Evolutionary conservation across 2,329 filamentous ascomycete species (phyloP).

Genomic region (Neonectria sp.): DNA sequence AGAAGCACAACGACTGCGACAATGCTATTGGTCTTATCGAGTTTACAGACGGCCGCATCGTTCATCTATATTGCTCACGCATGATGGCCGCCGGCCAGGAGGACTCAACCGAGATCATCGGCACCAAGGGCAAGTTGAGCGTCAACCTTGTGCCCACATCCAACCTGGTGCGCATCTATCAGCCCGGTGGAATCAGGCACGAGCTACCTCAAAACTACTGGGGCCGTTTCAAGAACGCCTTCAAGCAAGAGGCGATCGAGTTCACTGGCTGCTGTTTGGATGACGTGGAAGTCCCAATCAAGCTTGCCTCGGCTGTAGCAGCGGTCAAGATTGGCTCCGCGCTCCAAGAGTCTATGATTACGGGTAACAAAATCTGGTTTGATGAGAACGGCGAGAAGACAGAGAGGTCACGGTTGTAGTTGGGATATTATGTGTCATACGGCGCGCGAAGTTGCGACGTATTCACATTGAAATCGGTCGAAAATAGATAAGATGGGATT

Average conservation of each 20-base stretch:
- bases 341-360: slow-evolving; percentile 70
- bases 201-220: slow-evolving; percentile 76
- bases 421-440: not conserved
- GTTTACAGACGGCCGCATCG: slow-evolving; percentile 75
- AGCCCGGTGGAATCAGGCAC: slow-evolving; percentile 62
- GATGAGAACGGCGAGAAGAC: slow-evolving; percentile 53
- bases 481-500: not conserved
- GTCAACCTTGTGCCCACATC: slow-evolving; percentile 61
- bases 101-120: slow-evolving; percentile 78
- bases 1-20: slow-evolving; percentile 48
- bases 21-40: slow-evolving; percentile 70
- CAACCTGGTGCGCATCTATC: slow-evolving; percentile 70
- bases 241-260: slow-evolving; percentile 75
- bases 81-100: slow-evolving; percentile 81
- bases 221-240: slow-evolving; percentile 74
- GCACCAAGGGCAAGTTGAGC: slow-evolving; percentile 74
- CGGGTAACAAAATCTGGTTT: slow-evolving; percentile 71
- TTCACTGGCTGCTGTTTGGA: slow-evolving; percentile 74
- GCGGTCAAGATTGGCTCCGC: slow-evolving; percentile 73
- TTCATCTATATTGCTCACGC: slow-evolving; percentile 74
- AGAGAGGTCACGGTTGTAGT: slow-evolving; percentile 20
- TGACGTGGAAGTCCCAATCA: slow-evolving; percentile 67
- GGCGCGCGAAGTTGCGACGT: not conserved
- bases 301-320: slow-evolving; percentile 70
- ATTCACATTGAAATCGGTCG: not conserved